Evolutionary conservation across 495 filamentous ascomycete species (phyloP).

Genomic region (Symbiotaphrina buchneri): DNA sequence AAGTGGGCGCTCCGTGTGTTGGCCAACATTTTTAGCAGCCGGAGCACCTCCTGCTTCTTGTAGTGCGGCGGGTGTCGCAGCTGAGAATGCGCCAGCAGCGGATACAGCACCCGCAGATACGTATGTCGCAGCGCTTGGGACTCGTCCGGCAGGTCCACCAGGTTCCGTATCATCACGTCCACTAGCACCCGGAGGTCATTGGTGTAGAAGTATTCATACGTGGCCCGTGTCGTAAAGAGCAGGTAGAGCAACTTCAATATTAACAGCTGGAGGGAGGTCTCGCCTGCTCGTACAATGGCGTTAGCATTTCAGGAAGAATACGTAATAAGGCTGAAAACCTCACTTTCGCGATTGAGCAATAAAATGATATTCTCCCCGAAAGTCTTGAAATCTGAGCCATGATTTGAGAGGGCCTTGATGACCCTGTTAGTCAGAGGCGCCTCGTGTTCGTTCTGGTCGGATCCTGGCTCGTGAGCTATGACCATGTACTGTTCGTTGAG

Average conservation of each 20-base stretch:
- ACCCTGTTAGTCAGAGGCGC: conserved; percentile 70
- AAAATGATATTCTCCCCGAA: conserved; percentile 97
- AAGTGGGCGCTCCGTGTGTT: conserved; percentile 50
- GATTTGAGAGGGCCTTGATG: conserved; percentile 63
- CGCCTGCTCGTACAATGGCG: conserved; percentile 20
- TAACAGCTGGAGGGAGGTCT: conserved; percentile 78
- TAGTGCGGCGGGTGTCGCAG: conserved; percentile 68
- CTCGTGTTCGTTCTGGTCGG: conserved; percentile 12
- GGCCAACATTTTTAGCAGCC: conserved; percentile 43
- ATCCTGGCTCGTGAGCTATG: conserved; percentile 27
- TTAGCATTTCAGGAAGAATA: no score
- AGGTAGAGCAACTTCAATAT: conserved; percentile 91
- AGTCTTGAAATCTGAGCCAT: conserved; percentile 66
- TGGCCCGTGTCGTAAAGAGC: conserved; percentile 73
- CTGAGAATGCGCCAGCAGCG: conserved; percentile 77
- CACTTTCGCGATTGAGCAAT: conserved; percentile 82
- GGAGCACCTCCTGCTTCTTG: conserved; percentile 69
- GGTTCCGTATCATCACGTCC: conserved; percentile 88
- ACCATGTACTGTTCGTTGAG: conserved; percentile 99
- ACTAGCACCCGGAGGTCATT: conserved; percentile 89
- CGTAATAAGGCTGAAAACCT: no score
- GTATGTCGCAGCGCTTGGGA: conserved; percentile 68
- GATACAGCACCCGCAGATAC: conserved; percentile 91
- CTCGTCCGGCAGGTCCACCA: conserved; percentile 76
- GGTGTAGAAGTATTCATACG: conserved; percentile 95